Evolutionary conservation across 225 moss, liverwort and hornwort species (phyloP).

Genomic region (Physcomitrium patens): DNA sequence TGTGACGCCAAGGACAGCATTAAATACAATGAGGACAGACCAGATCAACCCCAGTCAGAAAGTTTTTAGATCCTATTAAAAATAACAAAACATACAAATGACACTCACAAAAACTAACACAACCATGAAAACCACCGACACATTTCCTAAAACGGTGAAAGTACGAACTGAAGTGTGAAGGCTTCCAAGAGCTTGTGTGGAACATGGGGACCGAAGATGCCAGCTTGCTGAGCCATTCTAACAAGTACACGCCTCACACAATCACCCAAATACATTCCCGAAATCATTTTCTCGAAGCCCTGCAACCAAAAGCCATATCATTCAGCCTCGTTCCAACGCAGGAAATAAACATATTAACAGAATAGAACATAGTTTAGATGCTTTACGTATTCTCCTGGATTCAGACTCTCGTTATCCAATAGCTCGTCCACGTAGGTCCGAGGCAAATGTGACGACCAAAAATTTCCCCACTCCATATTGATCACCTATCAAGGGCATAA

Average conservation of each 20-base stretch:
- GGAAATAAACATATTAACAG: neutral
- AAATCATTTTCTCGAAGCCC: slow-evolving; percentile 94
- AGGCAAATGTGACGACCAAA: slow-evolving; percentile 62
- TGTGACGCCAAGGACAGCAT: too few species aligned
- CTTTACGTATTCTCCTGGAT: slow-evolving; percentile 60
- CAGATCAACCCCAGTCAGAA: too few species aligned
- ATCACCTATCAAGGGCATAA: slow-evolving; percentile 40
- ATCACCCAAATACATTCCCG: slow-evolving; percentile 96
- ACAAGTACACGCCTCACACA: slow-evolving; percentile 78
- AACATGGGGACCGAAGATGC: slow-evolving; percentile 67
- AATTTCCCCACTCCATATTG: slow-evolving; percentile 71
- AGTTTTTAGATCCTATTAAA: too few species aligned
- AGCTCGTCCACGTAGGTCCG: slow-evolving; percentile 53
- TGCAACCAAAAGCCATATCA: slow-evolving; percentile 35
- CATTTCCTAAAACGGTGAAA: neutral
- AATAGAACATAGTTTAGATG: slow-evolving; percentile 1
- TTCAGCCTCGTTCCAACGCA: slow-evolving; percentile 19
- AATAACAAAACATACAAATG: too few species aligned
- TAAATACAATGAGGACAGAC: too few species aligned
- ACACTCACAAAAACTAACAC: neutral
- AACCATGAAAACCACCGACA: slow-evolving; percentile 10
- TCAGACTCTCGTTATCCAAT: slow-evolving; percentile 56
- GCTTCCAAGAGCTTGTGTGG: slow-evolving; percentile 75
- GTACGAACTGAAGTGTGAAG: slow-evolving; percentile 68
- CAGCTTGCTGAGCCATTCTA: slow-evolving; percentile 83